Evolutionary conservation across 2,329 filamentous ascomycete species (phyloP), one percentile per base, ranked within the genome.

Genomic region (Phialophora verrucosa): DNA sequence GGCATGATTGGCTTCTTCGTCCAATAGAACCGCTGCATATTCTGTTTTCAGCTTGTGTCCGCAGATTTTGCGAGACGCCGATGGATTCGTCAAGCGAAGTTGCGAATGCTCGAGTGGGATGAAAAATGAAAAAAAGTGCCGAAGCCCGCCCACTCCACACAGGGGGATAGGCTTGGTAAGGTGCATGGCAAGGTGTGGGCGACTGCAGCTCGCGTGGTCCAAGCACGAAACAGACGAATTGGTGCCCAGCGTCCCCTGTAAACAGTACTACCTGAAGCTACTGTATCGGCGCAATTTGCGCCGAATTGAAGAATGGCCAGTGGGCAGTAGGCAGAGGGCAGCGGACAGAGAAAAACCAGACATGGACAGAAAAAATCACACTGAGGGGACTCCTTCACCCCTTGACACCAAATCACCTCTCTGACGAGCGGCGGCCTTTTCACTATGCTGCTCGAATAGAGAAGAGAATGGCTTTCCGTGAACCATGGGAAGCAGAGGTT

Each of bases 21-120:
- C 17, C 38, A 44, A 44, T 44, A 7, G 38, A 44, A 6, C 5
- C 38, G 38, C 38, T n/a, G n/a, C 38, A 27, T 0, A 51, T 25
- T 27, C 38, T 47, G 25, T 31, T 42, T 50, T 27, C 57, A 23
- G 44, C 29, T 35, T 35, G 14, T 44, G 42, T 20, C 44, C 29
- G 42, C 49, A 25, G 27, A 59, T 50, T 12, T 44, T 44, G 29
- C 57, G 59, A 53, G 35, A 54, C 47, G 10, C 59, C 47, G 59
- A 61, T 38, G 59, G 59, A 61, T 61, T 54, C 44, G 58, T 60
- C 59, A 61, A 61, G 49, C 59, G 59, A 61, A 51, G 59, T 61
- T 61, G 57, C 44, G 32, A 51, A 44, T 10, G 31, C 44, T 29
- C 59, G 14, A 51, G 59, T 25, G 29, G 59, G 27, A 32, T 27